A percentile compares a stretch with the other conserved stretches of the same genome.
Evolutionary conservation across 176 grass and related monocot genomes (phyloP).

Genomic region (Oryza brachyantha): DNA sequence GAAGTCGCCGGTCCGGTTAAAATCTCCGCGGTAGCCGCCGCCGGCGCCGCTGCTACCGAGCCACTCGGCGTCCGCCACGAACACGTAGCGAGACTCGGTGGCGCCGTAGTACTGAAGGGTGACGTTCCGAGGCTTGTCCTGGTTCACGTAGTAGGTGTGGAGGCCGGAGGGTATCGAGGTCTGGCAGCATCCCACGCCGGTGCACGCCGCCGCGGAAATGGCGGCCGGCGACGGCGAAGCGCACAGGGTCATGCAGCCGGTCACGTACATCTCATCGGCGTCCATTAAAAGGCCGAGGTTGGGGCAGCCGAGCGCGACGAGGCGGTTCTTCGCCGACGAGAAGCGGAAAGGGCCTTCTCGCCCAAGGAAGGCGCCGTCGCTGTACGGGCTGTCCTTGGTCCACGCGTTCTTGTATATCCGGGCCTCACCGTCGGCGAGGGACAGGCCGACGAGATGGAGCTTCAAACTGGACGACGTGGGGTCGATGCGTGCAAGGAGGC

Average conservation of each 20-base stretch:
- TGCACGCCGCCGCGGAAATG: too few species aligned
- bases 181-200: too few species aligned
- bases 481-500: background rate
- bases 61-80: too few species aligned
- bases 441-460: constrained; percentile 19
- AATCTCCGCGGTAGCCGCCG: too few species aligned
- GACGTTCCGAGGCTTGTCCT: too few species aligned
- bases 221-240: background rate
- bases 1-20: too few species aligned
- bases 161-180: too few species aligned
- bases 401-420: background rate
- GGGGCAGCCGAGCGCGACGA: constrained; percentile 40
- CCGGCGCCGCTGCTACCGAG: too few species aligned
- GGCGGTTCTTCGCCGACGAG: constrained; percentile 32
- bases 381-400: background rate
- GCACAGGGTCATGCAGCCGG: constrained; percentile 49
- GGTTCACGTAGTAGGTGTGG: too few species aligned
- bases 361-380: accelerated
- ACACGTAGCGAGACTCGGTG: too few species aligned
- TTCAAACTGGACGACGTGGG: background rate
- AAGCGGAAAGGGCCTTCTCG: background rate
- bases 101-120: too few species aligned
- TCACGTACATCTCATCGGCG: too few species aligned
- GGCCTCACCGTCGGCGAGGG: constrained; percentile 11
- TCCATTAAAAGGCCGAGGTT: accelerated